Evolutionary conservation across 768 basidiomycete genomes (phyloP), one percentile per base, ranked within the genome.

Genomic region (Lactarius vividus): DNA sequence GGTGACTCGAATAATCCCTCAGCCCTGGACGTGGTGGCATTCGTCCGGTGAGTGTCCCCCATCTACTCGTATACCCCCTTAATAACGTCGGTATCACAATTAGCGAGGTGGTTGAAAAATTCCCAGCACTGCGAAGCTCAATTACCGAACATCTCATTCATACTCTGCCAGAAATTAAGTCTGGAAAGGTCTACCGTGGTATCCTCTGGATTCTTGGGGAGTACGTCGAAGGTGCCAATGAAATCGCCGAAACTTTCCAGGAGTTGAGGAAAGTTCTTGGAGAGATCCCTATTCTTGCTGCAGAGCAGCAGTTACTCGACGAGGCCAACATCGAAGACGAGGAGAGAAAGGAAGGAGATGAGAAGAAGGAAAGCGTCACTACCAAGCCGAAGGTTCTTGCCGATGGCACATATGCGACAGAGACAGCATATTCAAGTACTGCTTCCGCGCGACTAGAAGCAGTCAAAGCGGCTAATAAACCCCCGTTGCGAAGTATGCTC

Each of bases 171-270:
- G 92, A 93, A 67, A 93, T 98, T 79, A 95, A 95, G 76, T 95
- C 92, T 1, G 95, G 95, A 62, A 98, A 98, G 76, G 96, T 98
- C 28, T 98, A 92, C 82, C 88, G 95, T 5, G 97, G 96, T 8
- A 85, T 98, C 20, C 83, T 98, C 57, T 98, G 97, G 96, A 97
- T 98, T 69, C 82, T 98, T n/a, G 96, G 97, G 68, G 96, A 98
- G 78, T 99, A 98, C 71, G 88, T 92, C 44, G 85, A 88, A 68
- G 77, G 80, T 5, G 77, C 83, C 57, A 64, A 76, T 62, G 92
- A 92, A 65, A 92, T 98, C 67, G 82, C 87, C 65, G 81, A 77
- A 54, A 83, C 88, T 2, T 87, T 97, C 83, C 79, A 80, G 56
- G 91, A 93, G 75, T 81, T 98, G 53, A 82, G 95, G 62, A 87